phyloP scores from a whole-genome alignment of 1,284 basidiomycete genomes.

The Ustilago cynodontis region DNA sequence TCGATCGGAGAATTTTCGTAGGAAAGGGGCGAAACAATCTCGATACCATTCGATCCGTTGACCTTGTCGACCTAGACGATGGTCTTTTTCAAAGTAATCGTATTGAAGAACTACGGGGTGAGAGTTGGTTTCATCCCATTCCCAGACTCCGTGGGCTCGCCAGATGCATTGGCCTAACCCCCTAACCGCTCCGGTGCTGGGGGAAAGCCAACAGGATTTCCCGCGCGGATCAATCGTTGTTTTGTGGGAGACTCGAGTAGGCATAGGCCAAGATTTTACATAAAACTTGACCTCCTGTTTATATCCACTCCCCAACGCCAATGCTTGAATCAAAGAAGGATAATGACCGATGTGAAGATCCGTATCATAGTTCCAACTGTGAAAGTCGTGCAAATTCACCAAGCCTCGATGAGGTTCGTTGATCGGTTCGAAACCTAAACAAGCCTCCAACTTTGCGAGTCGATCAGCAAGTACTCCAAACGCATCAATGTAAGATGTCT shows the following conservation, averaged over 20 bases:
- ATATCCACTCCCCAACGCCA: slow-evolving; percentile 59
- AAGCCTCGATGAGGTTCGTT: slow-evolving; percentile 97
- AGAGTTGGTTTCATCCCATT: slow-evolving; percentile 80
- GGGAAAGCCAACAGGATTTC: slow-evolving; percentile 66
- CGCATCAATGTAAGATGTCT: slow-evolving; percentile 83
- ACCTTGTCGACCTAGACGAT: slow-evolving; percentile 46
- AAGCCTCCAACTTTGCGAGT: slow-evolving; percentile 80
- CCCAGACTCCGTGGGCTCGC: slow-evolving; percentile 94
- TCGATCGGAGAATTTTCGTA: slow-evolving; percentile 46
- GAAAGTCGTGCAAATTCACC: slow-evolving; percentile 83
- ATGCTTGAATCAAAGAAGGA: slow-evolving; percentile 67
- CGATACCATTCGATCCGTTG: slow-evolving; percentile 65
- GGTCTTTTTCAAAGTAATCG: slow-evolving; percentile 81
- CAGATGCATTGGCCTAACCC: slow-evolving; percentile 76
- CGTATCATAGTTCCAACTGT: slow-evolving; percentile 88
- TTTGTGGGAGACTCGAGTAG: slow-evolving; percentile 59
- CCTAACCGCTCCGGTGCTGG: not conserved
- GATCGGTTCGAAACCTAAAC: slow-evolving; percentile 89
- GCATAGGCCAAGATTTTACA: slow-evolving; percentile 67
- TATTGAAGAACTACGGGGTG: slow-evolving; percentile 83
- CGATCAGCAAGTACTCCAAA: slow-evolving; percentile 79
- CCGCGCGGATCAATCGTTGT: slow-evolving; percentile 58
- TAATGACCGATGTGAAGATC: slow-evolving; percentile 88
- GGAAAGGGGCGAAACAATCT: slow-evolving; percentile 66
- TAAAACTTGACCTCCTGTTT: slow-evolving; percentile 73